These are phyloP conservation scores for Fusarium oxysporum DNA, from an alignment of 2,329 filamentous ascomycete genomes.

Conservation along the genomic window DNA sequence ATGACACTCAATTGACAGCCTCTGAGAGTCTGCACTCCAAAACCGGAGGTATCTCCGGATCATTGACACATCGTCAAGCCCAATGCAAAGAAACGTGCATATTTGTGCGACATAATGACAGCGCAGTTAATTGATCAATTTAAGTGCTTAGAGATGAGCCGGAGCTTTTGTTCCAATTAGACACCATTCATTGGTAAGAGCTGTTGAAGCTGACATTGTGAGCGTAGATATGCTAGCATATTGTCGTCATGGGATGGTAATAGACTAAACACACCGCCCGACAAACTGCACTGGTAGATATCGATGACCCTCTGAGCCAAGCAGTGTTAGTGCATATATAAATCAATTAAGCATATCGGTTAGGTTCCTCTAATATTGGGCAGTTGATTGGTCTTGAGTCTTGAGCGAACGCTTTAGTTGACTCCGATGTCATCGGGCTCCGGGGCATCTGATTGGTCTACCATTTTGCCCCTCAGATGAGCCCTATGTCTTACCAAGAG, in stretches of 20 bases:
- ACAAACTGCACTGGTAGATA: background rate
- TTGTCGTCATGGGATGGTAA: conserved; percentile 8
- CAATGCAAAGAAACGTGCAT: background rate
- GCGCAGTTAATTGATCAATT: background rate
- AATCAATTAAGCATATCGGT: background rate
- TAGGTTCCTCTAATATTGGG: background rate
- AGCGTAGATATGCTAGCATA: background rate
- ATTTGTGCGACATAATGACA: background rate
- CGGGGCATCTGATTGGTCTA: background rate
- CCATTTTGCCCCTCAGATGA: background rate
- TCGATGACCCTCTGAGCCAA: background rate
- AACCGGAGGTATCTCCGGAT: background rate
- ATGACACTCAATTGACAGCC: too few relatives aligned
- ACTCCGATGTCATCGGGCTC: background rate
- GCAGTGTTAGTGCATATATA: background rate
- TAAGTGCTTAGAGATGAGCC: accelerated
- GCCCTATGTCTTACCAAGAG: background rate
- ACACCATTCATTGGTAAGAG: background rate
- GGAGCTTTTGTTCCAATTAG: background rate
- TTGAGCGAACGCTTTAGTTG: background rate
- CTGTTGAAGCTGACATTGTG: background rate
- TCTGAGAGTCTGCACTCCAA: too few relatives aligned
- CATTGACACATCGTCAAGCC: background rate
- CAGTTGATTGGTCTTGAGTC: background rate
- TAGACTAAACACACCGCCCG: background rate